Evolutionary conservation across 495 filamentous ascomycete genomes (phyloP), one percentile per base, ranked within the genome.

Genomic region (Symbiotaphrina buchneri): DNA sequence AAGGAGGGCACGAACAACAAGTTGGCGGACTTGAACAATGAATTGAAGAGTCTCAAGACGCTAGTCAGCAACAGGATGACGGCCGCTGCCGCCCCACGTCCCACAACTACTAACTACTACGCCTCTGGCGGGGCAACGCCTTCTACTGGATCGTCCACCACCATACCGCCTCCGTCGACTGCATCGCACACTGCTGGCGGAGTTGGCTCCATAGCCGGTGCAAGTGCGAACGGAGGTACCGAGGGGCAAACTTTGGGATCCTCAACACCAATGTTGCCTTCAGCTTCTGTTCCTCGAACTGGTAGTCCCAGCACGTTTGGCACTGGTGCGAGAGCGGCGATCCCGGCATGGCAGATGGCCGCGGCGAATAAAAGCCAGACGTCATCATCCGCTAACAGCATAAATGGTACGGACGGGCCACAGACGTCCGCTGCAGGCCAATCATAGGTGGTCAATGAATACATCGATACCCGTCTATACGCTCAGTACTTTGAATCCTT

Each of bases 31-130:
- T 63, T 99, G 30, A 74, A 80, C 34, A 64, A 61, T 6, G 87
- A 99, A 50, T 59, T 99, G 37, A 82, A 77, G 66, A 91, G 83
- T 48, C 54, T 99, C 35, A 94, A 94, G 56, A 71, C 72, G 13
- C 55, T 99, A 33, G 58, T 94, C 47, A 68, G 65, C 26, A 87
- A 90, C 49, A 61, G 80, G 37, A 32, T 33, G 20, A 32, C 25
- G 17, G 30, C 2, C 40, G 43, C 3, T 2, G 8, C 28, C 14
- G 28, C 18, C 21, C 3, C 36, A 31, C 19, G 17, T 17, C 10
- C 40, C n/a, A 5, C 27, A n/a, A 8, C 27, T 16, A 33, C n/a
- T 8, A 13, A 20, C 35, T 13, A 11, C 32, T 13, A 14, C 36
- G 3, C 10, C 19, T 22, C 21, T 39, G 18, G 32, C 40, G 5